Evolutionary conservation across 2,329 filamentous ascomycete genomes (phyloP).

Genomic region (Whalleya microplaca): DNA sequence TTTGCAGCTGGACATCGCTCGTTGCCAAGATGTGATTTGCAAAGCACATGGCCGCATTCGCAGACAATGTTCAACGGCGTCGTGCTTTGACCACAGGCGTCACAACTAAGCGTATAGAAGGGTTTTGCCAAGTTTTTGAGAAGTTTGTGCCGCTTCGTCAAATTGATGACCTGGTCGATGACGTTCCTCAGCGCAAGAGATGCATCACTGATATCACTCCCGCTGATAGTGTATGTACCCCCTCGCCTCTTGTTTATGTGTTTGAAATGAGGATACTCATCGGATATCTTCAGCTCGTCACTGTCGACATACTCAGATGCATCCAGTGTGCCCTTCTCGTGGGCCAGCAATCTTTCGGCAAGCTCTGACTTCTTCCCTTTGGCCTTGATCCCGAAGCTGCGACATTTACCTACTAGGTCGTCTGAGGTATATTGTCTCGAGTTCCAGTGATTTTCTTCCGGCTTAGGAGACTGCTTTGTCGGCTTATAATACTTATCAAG

Average conservation of each 20-base stretch:
- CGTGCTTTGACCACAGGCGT: slow-evolving; percentile 13
- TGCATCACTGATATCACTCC: slow-evolving; percentile 24
- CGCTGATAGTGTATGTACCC: slow-evolving; percentile 24
- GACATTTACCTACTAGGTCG: not conserved
- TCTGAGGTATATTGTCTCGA: no score
- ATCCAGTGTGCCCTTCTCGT: not conserved
- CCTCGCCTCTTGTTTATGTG: slow-evolving; percentile 9
- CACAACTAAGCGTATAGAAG: not conserved
- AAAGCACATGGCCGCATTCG: slow-evolving; percentile 37
- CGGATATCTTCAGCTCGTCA: not conserved
- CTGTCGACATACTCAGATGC: not conserved
- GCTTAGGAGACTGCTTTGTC: not conserved
- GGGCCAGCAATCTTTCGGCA: not conserved
- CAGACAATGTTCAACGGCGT: slow-evolving; percentile 24
- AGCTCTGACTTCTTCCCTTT: not conserved
- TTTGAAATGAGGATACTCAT: not conserved
- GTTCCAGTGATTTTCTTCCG: no score
- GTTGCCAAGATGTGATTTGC: slow-evolving; percentile 14
- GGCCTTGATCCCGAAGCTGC: not conserved
- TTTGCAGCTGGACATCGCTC: slow-evolving; percentile 21
- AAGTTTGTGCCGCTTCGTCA: slow-evolving; percentile 18
- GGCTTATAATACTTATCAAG: no score
- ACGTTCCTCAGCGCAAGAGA: slow-evolving; percentile 21
- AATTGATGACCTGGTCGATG: slow-evolving; percentile 16
- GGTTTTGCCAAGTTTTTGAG: slow-evolving; percentile 8